A percentile compares a stretch with the other conserved stretches of the same genome.
These are phyloP conservation scores for Naganishia albida DNA, from an alignment of 1,284 basidiomycete genomes.

Conservation along the genomic window DNA sequence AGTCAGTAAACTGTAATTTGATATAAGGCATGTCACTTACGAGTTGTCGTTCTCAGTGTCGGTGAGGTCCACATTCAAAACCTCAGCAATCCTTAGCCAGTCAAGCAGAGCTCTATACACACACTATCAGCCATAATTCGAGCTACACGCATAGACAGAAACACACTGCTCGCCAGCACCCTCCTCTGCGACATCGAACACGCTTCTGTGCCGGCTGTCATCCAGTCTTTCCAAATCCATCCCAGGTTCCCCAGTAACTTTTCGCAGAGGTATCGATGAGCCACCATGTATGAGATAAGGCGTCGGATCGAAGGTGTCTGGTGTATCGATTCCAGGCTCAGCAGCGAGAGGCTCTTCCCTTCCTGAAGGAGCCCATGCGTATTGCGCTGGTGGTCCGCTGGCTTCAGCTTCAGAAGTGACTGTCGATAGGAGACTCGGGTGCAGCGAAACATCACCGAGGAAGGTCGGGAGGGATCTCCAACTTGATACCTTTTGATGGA, in stretches of 20 bases:
- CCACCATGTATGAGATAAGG: background rate
- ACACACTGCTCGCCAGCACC: background rate
- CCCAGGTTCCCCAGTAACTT: slow-evolving; percentile 7
- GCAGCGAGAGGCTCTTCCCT: background rate
- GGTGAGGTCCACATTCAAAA: background rate
- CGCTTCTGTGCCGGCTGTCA: background rate
- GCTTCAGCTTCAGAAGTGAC: background rate
- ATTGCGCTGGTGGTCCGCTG: background rate
- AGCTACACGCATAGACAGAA: no score
- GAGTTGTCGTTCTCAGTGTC: background rate
- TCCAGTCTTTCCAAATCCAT: slow-evolving; percentile 1
- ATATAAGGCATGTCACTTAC: background rate
- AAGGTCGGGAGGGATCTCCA: slow-evolving; percentile 5
- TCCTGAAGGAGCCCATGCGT: background rate
- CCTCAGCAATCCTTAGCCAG: no score
- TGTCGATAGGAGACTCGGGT: background rate
- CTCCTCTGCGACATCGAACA: background rate
- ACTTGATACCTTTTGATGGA: slow-evolving; percentile 2
- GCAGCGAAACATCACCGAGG: background rate
- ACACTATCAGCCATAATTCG: no score
- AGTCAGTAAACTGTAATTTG: background rate
- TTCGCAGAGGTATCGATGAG: background rate
- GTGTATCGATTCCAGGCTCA: slow-evolving; percentile 8
- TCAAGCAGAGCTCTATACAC: no score
- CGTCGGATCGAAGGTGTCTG: background rate